Conservation (phyloP, 805 yeast genomes). For the Ogataea angusta region DNA sequence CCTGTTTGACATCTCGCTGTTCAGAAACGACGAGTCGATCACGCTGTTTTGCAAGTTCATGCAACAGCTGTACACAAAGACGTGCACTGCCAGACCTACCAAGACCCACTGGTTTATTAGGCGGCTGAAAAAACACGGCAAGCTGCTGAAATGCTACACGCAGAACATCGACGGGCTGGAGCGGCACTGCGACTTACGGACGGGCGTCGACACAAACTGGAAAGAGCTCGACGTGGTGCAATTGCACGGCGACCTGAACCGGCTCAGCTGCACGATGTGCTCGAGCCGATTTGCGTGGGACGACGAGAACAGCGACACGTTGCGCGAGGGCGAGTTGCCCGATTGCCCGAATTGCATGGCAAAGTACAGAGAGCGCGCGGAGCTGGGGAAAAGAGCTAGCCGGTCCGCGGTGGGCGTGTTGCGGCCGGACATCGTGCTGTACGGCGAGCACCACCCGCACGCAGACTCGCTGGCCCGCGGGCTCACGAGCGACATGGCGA, state of each 20-base stretch:
- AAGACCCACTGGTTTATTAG: constrained; percentile 76
- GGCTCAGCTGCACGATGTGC: constrained; percentile 74
- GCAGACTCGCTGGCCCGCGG: constrained; percentile 77
- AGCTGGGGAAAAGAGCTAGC: constrained; percentile 69
- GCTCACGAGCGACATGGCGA: constrained; percentile 58
- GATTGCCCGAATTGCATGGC: constrained; percentile 69
- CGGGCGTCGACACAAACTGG: constrained; percentile 67
- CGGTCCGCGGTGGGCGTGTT: constrained; percentile 72
- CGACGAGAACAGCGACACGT: constrained; percentile 40
- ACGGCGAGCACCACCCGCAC: constrained; percentile 92
- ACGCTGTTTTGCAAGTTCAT: constrained; percentile 83
- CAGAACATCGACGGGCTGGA: constrained; percentile 94
- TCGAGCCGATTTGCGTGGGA: constrained; percentile 59
- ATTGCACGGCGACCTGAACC: constrained; percentile 84
- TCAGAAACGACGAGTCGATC: constrained; percentile 63
- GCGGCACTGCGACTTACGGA: constrained; percentile 54
- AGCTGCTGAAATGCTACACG: constrained; percentile 82
- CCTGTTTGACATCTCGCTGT: constrained; percentile 81
- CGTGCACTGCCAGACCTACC: constrained; percentile 71
- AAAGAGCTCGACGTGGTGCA: constrained; percentile 75
- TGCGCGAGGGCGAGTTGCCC: constrained; percentile 67
- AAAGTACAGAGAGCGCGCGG: constrained; percentile 51
- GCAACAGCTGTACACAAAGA: constrained; percentile 69
- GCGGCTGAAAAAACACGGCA: constrained; percentile 55
- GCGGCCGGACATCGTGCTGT: constrained; percentile 86